Evolutionary conservation across 2,329 filamentous ascomycete genomes (phyloP), one percentile per base, ranked within the genome.

Genomic region (Diaporthe capsici): DNA sequence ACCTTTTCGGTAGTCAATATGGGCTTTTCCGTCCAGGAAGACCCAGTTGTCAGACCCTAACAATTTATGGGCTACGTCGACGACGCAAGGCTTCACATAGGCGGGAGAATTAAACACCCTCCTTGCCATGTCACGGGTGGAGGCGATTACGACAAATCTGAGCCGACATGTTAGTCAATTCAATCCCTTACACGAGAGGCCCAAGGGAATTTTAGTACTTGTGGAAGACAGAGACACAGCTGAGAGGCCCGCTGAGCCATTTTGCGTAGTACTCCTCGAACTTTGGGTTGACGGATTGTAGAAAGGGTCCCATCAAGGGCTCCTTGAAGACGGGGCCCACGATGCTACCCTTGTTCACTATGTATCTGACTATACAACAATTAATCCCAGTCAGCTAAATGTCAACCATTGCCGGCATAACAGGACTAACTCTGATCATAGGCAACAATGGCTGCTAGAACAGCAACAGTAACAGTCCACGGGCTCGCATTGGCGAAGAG

Each of bases 1-100:
- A 72, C 97, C 97, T 88, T 98, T 98, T 84, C 97, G 96, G 87
- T 96, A 99, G 82, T 98, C 97, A 79, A 98, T 94, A 81, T 99
- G 97, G 53, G 92, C 92, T 86, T 96, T 97, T 81, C 97, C 97
- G 82, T 98, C 96, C 79, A 98, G 88, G 86, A 98, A 98, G 25
- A 98, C 97, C 95, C 95, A 99, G 88, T 98, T 98, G 81, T 94
- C 93, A 77, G 92, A 90, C 76, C 97, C 94, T 71, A 98, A 92
- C 68, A 99, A 93, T 88, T 98, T 98, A 86, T 95, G 93, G 34
- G 97, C 97, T 75, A 93, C 92, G 83, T 98, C 96, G 78, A 99
- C 97, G 77, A 99, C 95, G 82, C 96, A 98, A 57, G 97, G 97
- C 87, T 98, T 98, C 84, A 97, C 95, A 82, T 93, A 98, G 71